phyloP scores from a whole-genome alignment of 1,284 basidiomycete species.

The Malassezia psittaci region DNA sequence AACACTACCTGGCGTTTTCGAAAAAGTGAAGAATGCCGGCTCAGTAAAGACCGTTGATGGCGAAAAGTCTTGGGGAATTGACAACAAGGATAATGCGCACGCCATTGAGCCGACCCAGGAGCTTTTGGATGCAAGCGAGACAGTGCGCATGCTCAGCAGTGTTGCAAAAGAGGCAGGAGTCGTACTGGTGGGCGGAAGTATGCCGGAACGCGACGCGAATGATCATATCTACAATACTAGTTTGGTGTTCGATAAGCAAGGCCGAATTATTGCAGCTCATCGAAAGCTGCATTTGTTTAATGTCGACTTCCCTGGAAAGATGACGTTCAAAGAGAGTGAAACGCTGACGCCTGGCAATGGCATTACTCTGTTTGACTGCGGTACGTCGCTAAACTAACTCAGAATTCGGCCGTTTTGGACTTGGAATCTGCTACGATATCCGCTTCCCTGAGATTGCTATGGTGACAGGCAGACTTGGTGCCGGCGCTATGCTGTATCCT shows the following conservation, averaged over 20 bases:
- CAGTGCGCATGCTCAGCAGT: slow-evolving; percentile 68
- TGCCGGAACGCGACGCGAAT: slow-evolving; percentile 38
- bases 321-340: slow-evolving; percentile 96
- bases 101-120: slow-evolving; percentile 56
- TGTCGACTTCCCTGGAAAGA: slow-evolving; percentile 92
- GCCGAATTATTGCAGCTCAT: slow-evolving; percentile 76
- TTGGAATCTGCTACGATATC: slow-evolving; percentile 68
- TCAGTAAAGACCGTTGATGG: slow-evolving; percentile 21
- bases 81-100: slow-evolving; percentile 22
- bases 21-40: slow-evolving; percentile 25
- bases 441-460: slow-evolving; percentile 91
- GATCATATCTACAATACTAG: slow-evolving; percentile 44
- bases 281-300: slow-evolving; percentile 96
- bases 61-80: slow-evolving; percentile 28
- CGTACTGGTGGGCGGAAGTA: slow-evolving; percentile 77
- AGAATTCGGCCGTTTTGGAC: slow-evolving; percentile 79
- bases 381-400: slow-evolving; percentile 47
- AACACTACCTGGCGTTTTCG: slow-evolving; percentile 34
- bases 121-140: slow-evolving; percentile 55
- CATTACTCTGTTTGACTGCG: slow-evolving; percentile 77
- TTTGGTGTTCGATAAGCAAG: slow-evolving; percentile 69
- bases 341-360: slow-evolving; percentile 70
- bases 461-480: slow-evolving; percentile 77
- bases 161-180: slow-evolving; percentile 69
- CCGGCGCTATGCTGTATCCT: slow-evolving; percentile 72